Evolutionary conservation across 2,329 filamentous ascomycete genomes (phyloP), one percentile per base, ranked within the genome.

Genomic region (Ophiocordyceps camponoti-saundersi): DNA sequence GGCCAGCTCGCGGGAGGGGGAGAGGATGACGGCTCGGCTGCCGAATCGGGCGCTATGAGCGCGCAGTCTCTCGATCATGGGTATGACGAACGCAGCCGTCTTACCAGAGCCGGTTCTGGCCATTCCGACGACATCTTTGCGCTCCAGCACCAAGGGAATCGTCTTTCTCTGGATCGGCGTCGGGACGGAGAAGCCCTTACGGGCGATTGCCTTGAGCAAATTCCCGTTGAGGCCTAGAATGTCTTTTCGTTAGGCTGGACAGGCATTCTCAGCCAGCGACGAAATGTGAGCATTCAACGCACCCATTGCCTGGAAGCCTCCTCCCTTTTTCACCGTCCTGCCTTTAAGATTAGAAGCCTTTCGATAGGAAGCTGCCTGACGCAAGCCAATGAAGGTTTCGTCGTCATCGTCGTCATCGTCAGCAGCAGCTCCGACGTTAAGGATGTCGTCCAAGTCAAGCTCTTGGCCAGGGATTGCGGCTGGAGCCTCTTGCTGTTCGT

Each of bases 101-200:
- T 98, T 98, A 68, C 92, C 92, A 20, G 89, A 96, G 61, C 92
- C 92, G n/a, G 93, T 98, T 53, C 93, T 76, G 8, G 92, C 92
- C 92, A 98, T 98, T 53, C 89, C 93, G 22, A 98, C 90, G n/a
- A 96, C 85, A 72, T 98, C 92, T 65, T 88, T 85, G 47, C 83
- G 78, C 51, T 93, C 85, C 55, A 96, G 71, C 47, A 98, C 79
- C 47, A 96, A 71, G 4, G 92, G 93, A 44, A 98, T 95, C 2
- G 92, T 86, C 65, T 96, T 96, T 55, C 92, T 79, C 68, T 98
- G 92, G 63, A 98, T 98, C 0, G 92, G 92, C 0, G 92, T 98
- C 4, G 93, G 93, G 3, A 96, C 86, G 1, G 84, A 87, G 65
- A 95, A 98, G 16, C 92, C 93, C 66, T 96, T 98, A 56, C 85